Evolutionary conservation across 805 yeast species (phyloP).

Genomic region (Saturnispora silvae): DNA sequence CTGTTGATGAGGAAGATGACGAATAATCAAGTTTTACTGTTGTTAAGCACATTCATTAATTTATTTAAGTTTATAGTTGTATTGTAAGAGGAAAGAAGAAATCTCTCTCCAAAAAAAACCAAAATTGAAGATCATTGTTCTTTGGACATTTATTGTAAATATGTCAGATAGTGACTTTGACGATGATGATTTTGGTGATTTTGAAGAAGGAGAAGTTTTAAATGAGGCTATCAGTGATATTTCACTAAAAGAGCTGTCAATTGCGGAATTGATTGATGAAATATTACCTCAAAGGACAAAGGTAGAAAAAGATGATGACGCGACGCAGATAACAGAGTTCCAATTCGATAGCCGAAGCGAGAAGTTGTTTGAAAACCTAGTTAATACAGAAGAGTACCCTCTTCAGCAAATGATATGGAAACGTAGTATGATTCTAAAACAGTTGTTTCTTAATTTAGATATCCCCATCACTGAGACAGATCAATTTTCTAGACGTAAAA

Average conservation of each 20-base stretch:
- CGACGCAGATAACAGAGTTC: too few relatives aligned
- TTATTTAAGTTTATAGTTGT: background rate
- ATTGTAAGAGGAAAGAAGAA: background rate
- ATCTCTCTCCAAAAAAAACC: too few relatives aligned
- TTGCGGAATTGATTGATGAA: constrained; percentile 3
- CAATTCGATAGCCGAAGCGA: constrained; percentile 18
- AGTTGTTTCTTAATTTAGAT: constrained; percentile 53
- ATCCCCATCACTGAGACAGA: constrained; percentile 52
- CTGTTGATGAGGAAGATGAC: background rate
- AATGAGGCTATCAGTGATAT: constrained; percentile 10
- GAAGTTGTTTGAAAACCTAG: constrained; percentile 17
- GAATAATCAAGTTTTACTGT: background rate
- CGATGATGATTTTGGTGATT: constrained; percentile 18
- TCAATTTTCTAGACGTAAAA: constrained; percentile 8
- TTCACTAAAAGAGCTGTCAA: constrained; percentile 4
- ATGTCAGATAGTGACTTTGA: constrained; percentile 6
- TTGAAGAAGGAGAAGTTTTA: constrained; percentile 15
- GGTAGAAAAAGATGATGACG: background rate
- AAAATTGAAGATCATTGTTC: too few relatives aligned
- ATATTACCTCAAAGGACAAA: constrained; percentile 3
- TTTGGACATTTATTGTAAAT: too few relatives aligned
- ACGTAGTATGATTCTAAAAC: constrained; percentile 52
- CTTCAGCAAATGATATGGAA: constrained; percentile 61
- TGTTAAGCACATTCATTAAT: too few relatives aligned
- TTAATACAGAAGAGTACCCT: constrained; percentile 29